Evolutionary conservation across 1,284 basidiomycete species (phyloP).

Genomic region (Gomphus bonarii): DNA sequence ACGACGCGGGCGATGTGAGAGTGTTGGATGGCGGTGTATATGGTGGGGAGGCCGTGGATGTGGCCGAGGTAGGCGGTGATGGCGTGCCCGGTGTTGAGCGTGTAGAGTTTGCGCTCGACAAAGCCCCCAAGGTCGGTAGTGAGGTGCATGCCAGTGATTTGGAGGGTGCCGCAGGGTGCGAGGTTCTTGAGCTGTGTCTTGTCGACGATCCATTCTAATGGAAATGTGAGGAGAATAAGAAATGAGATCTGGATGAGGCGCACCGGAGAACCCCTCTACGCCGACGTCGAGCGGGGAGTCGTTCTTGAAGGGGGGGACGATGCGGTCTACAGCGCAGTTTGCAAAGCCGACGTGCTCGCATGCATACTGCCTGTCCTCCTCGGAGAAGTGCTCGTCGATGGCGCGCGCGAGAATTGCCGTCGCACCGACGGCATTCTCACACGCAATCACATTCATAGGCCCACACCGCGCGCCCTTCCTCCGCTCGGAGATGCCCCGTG

Average conservation of each 20-base stretch:
- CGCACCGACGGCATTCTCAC: conserved; percentile 30
- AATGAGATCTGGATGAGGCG: too few relatives aligned
- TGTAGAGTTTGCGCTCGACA: conserved; percentile 33
- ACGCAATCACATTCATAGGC: conserved; percentile 28
- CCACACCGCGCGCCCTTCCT: conserved; percentile 14
- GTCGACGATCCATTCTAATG: conserved; percentile 28
- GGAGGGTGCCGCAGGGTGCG: conserved; percentile 11
- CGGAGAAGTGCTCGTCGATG: conserved; percentile 18
- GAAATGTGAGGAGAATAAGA: background rate
- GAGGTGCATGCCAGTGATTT: conserved; percentile 26
- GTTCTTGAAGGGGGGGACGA: conserved; percentile 26
- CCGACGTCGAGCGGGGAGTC: conserved; percentile 26
- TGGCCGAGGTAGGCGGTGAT: conserved; percentile 29
- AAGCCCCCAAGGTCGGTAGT: conserved; percentile 26
- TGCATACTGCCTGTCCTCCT: conserved; percentile 21
- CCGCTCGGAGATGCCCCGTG: conserved; percentile 19
- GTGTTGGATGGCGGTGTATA: conserved; percentile 23
- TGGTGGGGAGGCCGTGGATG: conserved; percentile 21
- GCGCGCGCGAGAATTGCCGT: conserved; percentile 24
- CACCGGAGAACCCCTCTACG: conserved; percentile 29
- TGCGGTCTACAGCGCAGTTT: conserved; percentile 33
- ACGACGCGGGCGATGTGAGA: conserved; percentile 16
- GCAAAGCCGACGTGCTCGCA: conserved; percentile 26
- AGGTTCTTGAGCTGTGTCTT: conserved; percentile 20
- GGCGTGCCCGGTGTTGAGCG: conserved; percentile 31